Conservation (phyloP, 164 flowering plant species). For the Nymphaea thermarum region DNA sequence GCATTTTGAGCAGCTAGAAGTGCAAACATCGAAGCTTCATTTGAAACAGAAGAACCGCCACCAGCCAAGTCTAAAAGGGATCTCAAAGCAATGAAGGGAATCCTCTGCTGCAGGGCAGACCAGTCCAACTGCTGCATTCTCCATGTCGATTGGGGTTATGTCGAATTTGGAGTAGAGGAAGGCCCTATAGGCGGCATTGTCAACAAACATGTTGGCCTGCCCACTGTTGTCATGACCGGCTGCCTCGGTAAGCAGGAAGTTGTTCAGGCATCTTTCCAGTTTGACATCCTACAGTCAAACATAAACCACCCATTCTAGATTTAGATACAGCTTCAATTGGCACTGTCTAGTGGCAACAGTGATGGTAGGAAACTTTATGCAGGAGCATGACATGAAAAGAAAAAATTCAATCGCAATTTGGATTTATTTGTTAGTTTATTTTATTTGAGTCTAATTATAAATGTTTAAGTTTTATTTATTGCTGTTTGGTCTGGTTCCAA, state of each 20-base stretch:
- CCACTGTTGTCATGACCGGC: constrained; percentile 15
- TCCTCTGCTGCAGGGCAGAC: constrained; percentile 17
- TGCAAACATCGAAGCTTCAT: constrained; percentile 15
- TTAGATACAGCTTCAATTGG: too few relatives aligned
- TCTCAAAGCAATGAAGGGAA: constrained; percentile 22
- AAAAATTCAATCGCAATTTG: too few relatives aligned
- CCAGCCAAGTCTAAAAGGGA: constrained; percentile 26
- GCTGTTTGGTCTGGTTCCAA: too few relatives aligned
- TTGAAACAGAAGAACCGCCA: constrained; percentile 20
- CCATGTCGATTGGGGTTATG: constrained; percentile 23
- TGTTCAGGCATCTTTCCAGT: constrained; percentile 30
- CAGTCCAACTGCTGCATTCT: constrained; percentile 23
- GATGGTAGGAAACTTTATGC: too few relatives aligned
- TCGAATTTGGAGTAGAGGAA: constrained; percentile 18
- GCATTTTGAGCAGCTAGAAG: constrained; percentile 21
- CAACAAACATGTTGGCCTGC: constrained; percentile 15
- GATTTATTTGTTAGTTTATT: too few relatives aligned
- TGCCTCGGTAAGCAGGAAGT: constrained; percentile 17
- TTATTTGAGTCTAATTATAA: too few relatives aligned
- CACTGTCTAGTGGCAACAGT: too few relatives aligned
- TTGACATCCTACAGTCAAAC: constrained; percentile 19
- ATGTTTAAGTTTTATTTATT: too few relatives aligned
- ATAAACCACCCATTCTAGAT: too few relatives aligned
- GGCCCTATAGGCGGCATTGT: constrained; percentile 18
- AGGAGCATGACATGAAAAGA: too few relatives aligned